phyloP scores from a whole-genome alignment of 1,284 basidiomycete genomes.

The Fomitopsis betulina region DNA sequence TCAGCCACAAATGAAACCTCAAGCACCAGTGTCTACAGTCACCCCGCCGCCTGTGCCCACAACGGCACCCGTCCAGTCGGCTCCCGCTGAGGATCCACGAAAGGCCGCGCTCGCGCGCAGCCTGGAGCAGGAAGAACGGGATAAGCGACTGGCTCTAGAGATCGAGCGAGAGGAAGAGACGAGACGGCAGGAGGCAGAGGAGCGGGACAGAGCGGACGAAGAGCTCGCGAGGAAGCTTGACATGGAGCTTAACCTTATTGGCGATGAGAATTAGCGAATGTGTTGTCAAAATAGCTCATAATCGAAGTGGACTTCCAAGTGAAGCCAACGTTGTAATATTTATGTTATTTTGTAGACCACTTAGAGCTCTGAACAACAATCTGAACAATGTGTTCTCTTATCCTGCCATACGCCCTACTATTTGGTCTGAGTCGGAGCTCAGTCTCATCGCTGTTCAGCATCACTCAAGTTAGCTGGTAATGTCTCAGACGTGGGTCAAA shows the following conservation, averaged over 20 bases:
- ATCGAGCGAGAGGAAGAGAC: slow-evolving; percentile 35
- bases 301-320: no score
- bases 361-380: no score
- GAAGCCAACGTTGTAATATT: no score
- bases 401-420: no score
- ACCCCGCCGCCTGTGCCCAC: background rate
- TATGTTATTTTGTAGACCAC: no score
- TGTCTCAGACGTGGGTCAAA: no score
- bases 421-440: no score
- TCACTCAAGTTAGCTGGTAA: no score
- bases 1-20: slow-evolving; percentile 1
- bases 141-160: slow-evolving; percentile 20
- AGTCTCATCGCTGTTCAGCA: no score
- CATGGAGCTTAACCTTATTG: slow-evolving; percentile 28
- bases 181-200: slow-evolving; percentile 23
- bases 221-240: slow-evolving; percentile 32
- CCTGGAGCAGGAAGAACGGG: slow-evolving; percentile 18
- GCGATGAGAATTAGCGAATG: slow-evolving; percentile 2
- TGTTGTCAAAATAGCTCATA: no score
- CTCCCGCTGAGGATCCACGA: background rate
- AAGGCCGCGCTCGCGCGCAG: background rate
- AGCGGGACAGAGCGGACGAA: slow-evolving; percentile 31
- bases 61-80: background rate
- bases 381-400: no score
- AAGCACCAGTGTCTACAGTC: background rate